phyloP scores from a whole-genome alignment of 2,329 filamentous ascomycete species.

The Tympanopsis confertula region DNA sequence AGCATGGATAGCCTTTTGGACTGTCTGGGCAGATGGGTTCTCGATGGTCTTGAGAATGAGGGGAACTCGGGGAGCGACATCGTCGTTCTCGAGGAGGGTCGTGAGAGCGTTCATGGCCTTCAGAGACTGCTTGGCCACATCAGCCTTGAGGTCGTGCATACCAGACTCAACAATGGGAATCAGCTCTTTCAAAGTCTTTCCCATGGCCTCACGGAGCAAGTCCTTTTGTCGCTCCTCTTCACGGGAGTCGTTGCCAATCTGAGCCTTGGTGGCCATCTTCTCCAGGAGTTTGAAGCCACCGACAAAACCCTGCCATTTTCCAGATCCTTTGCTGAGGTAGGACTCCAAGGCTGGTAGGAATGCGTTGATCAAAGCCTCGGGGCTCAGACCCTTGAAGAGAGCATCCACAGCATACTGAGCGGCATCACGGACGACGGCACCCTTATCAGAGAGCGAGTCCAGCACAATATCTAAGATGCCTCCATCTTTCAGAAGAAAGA shows the following conservation, averaged over 20 bases:
- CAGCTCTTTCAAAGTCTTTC: slow-evolving; percentile 70
- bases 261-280: slow-evolving; percentile 88
- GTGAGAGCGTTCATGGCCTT: slow-evolving; percentile 87
- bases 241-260: slow-evolving; percentile 66
- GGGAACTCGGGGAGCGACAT: slow-evolving; percentile 83
- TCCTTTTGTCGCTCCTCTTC: slow-evolving; percentile 82
- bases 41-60: slow-evolving; percentile 92
- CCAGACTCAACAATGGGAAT: slow-evolving; percentile 85
- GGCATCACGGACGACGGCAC: slow-evolving; percentile 74
- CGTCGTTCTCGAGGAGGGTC: slow-evolving; percentile 86
- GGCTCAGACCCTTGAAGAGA: slow-evolving; percentile 65
- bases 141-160: slow-evolving; percentile 92
- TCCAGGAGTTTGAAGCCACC: slow-evolving; percentile 76
- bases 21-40: slow-evolving; percentile 74
- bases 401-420: slow-evolving; percentile 90
- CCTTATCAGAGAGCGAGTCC: slow-evolving; percentile 84
- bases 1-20: slow-evolving; percentile 93
- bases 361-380: slow-evolving; percentile 74
- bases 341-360: slow-evolving; percentile 64
- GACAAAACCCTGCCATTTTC: slow-evolving; percentile 95
- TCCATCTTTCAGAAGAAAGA: slow-evolving; percentile 73
- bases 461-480: slow-evolving; percentile 62
- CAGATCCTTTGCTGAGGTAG: slow-evolving; percentile 73
- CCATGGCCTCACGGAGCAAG: slow-evolving; percentile 80
- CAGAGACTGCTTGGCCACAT: slow-evolving; percentile 79